phyloP scores from a whole-genome alignment of 257 asterid genomes.

The Knoxia roxburghii region DNA sequence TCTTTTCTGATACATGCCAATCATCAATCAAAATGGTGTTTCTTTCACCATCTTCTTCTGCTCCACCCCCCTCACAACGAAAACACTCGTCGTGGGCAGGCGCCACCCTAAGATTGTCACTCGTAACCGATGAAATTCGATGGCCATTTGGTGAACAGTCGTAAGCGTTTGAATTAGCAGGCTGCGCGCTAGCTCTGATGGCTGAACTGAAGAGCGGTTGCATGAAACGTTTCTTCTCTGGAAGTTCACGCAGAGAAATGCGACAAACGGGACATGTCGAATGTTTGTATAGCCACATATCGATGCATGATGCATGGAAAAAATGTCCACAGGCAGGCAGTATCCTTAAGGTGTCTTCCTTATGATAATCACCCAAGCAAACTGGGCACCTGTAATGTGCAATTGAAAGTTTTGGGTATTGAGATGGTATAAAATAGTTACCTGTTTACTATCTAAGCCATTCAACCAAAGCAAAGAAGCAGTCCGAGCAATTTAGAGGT shows the following conservation, averaged over 20 bases:
- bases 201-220: slow-evolving; percentile 75
- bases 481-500: background rate
- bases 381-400: slow-evolving; percentile 54
- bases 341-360: slow-evolving; percentile 55
- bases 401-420: background rate
- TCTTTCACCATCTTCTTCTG: slow-evolving; percentile 19
- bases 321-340: slow-evolving; percentile 75
- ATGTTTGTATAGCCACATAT: slow-evolving; percentile 73
- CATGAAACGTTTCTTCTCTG: slow-evolving; percentile 54
- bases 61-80: slow-evolving; percentile 20
- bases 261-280: slow-evolving; percentile 90
- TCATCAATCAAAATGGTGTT: slow-evolving; percentile 13
- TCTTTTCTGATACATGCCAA: slow-evolving; percentile 19
- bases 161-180: slow-evolving; percentile 29
- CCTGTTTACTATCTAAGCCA: background rate
- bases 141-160: slow-evolving; percentile 32
- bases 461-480: background rate
- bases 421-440: background rate
- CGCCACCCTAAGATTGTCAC: slow-evolving; percentile 23
- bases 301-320: slow-evolving; percentile 71
- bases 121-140: slow-evolving; percentile 26
- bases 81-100: slow-evolving; percentile 20
- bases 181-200: slow-evolving; percentile 36
- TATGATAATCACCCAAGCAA: slow-evolving; percentile 65
- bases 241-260: slow-evolving; percentile 55